Conservation (phyloP, 768 basidiomycete species). For the Russula compacta region DNA sequence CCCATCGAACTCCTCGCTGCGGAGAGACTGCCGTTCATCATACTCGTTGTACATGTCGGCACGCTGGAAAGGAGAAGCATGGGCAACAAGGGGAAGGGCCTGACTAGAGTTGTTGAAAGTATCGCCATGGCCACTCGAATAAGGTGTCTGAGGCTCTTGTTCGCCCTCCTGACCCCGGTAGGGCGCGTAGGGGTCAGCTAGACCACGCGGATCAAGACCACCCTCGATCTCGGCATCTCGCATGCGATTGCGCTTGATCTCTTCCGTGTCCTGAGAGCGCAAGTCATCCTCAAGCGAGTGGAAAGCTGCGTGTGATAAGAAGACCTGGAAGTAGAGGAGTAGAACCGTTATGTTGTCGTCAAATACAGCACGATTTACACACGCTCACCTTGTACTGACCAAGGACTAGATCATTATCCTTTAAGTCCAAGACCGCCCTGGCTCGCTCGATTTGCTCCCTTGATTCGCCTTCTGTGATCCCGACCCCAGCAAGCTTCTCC, state of each 20-base stretch:
- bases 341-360: neutral
- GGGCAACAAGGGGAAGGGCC: slow-evolving; percentile 72
- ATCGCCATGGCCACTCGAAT: slow-evolving; percentile 35
- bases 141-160: slow-evolving; percentile 28
- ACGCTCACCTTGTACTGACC: slow-evolving; percentile 72
- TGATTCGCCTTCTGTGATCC: slow-evolving; percentile 52
- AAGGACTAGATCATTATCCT: slow-evolving; percentile 66
- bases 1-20: slow-evolving; percentile 72
- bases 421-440: slow-evolving; percentile 44
- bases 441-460: slow-evolving; percentile 53
- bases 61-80: slow-evolving; percentile 77
- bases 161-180: slow-evolving; percentile 50
- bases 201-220: slow-evolving; percentile 48
- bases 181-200: slow-evolving; percentile 68
- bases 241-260: slow-evolving; percentile 71
- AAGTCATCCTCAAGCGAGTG: slow-evolving; percentile 82
- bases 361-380: neutral
- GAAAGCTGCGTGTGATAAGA: slow-evolving; percentile 79
- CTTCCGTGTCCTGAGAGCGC: slow-evolving; percentile 75
- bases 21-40: slow-evolving; percentile 64
- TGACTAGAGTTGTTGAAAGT: slow-evolving; percentile 53
- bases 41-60: slow-evolving; percentile 69
- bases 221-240: slow-evolving; percentile 69
- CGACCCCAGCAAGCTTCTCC: slow-evolving; percentile 49
- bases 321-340: slow-evolving; percentile 49